Evolutionary conservation across 2,329 filamentous ascomycete genomes (phyloP).

Genomic region (Xylariaceae sp.): DNA sequence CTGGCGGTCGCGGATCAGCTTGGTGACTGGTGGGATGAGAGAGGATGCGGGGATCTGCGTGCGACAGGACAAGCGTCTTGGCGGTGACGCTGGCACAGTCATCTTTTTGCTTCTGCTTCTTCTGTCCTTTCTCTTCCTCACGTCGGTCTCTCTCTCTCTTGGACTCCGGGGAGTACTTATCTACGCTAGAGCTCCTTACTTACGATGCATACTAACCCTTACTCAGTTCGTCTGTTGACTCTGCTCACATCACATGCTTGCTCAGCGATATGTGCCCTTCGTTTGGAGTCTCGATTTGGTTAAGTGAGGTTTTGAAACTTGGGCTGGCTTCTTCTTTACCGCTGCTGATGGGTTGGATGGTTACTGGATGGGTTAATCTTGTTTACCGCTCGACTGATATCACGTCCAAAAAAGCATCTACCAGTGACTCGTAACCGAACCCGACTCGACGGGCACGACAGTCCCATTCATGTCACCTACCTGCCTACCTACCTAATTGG

Average conservation of each 20-base stretch:
- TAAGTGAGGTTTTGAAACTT: background rate
- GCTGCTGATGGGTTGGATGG: background rate
- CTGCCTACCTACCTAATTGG: background rate
- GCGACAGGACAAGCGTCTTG: background rate
- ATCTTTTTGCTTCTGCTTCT: background rate
- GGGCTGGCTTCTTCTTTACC: background rate
- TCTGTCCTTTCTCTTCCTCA: background rate
- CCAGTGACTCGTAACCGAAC: background rate
- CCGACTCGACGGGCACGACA: background rate
- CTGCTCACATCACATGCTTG: background rate
- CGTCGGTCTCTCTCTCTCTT: no score
- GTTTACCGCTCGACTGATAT: background rate
- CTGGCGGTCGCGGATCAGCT: background rate
- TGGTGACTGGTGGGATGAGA: background rate
- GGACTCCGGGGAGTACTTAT: no score
- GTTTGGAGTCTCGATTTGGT: background rate
- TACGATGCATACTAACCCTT: no score
- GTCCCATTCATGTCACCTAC: background rate
- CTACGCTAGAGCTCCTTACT: no score
- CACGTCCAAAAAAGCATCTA: no score
- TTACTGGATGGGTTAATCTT: background rate
- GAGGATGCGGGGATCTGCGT: background rate
- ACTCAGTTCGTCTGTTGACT: background rate
- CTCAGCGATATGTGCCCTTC: background rate
- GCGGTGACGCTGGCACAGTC: constrained; percentile 1